phyloP scores from a whole-genome alignment of 345 rosid species.

The Salix arbutifolia region DNA sequence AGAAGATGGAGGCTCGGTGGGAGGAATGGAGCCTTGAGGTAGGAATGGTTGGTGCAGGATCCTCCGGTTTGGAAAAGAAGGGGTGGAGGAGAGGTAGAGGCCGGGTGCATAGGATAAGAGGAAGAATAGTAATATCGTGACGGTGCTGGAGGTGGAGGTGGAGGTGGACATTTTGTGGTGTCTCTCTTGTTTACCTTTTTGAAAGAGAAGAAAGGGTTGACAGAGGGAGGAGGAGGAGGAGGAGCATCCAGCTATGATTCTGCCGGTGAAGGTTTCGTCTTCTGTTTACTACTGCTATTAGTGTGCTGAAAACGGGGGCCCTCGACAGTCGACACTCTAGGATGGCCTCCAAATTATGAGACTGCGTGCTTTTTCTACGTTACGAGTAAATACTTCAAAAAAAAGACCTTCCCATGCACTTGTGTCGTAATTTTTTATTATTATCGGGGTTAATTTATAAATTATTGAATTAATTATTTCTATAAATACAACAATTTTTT shows the following conservation, averaged over 20 bases:
- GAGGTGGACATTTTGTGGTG: slow-evolving; percentile 39
- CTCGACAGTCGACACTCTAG: background rate
- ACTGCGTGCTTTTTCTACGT: background rate
- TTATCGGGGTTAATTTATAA: too few species aligned
- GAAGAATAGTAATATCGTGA: slow-evolving; percentile 21
- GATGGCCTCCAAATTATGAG: too few species aligned
- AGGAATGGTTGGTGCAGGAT: slow-evolving; percentile 72
- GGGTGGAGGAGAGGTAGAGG: background rate
- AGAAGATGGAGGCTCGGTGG: slow-evolving; percentile 43
- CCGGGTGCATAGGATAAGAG: slow-evolving; percentile 15
- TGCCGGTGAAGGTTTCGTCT: slow-evolving; percentile 29
- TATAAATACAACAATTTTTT: too few species aligned
- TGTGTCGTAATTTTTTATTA: too few species aligned
- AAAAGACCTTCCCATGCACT: too few species aligned
- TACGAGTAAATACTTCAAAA: background rate
- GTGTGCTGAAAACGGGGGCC: background rate
- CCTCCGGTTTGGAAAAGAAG: slow-evolving; percentile 39
- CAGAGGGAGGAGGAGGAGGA: background rate
- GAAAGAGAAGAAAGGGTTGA: too few species aligned
- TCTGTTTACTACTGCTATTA: background rate
- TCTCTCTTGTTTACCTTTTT: background rate
- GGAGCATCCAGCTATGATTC: slow-evolving; percentile 82
- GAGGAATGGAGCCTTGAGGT: slow-evolving; percentile 46
- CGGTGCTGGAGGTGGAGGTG: slow-evolving; percentile 10
- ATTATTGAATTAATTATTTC: too few species aligned